phyloP scores from a whole-genome alignment of 768 basidiomycete genomes.

The Russula ochroleuca region DNA sequence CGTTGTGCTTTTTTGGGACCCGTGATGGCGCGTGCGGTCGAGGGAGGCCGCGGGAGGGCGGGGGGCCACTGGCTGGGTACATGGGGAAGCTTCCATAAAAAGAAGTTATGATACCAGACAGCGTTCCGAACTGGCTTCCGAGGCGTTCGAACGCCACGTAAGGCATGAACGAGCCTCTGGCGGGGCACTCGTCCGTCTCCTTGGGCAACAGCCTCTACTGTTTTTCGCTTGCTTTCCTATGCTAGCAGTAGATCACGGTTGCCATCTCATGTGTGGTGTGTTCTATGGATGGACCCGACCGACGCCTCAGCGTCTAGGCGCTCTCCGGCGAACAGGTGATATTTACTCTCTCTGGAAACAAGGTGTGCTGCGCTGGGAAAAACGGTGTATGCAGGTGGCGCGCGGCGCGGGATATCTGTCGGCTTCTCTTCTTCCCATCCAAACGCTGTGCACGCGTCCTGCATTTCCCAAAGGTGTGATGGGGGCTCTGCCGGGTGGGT shows the following conservation, averaged over 20 bases:
- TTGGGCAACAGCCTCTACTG: background rate
- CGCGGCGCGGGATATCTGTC: too few relatives aligned
- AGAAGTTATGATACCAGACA: background rate
- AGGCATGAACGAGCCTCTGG: background rate
- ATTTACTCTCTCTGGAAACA: background rate
- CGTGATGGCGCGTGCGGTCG: too few relatives aligned
- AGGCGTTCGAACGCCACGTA: conserved; percentile 14
- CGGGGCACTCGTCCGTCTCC: background rate
- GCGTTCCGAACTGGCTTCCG: conserved; percentile 12
- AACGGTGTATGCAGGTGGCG: background rate
- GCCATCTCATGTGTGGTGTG: too few relatives aligned
- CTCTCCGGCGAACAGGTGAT: background rate
- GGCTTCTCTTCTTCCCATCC: too few relatives aligned
- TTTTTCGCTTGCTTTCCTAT: background rate
- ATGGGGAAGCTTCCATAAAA: background rate
- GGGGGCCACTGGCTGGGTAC: conserved; percentile 12
- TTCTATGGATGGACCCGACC: too few relatives aligned
- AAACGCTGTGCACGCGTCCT: too few relatives aligned
- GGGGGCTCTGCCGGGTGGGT: too few relatives aligned
- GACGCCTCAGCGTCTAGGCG: too few relatives aligned
- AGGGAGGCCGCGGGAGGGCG: background rate
- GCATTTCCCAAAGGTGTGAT: too few relatives aligned
- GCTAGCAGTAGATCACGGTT: background rate
- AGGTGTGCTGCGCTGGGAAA: too few relatives aligned
- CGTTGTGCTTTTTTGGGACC: too few relatives aligned